phyloP scores from a whole-genome alignment of 2,329 filamentous ascomycete species.

The Colletotrichum costaricense region DNA sequence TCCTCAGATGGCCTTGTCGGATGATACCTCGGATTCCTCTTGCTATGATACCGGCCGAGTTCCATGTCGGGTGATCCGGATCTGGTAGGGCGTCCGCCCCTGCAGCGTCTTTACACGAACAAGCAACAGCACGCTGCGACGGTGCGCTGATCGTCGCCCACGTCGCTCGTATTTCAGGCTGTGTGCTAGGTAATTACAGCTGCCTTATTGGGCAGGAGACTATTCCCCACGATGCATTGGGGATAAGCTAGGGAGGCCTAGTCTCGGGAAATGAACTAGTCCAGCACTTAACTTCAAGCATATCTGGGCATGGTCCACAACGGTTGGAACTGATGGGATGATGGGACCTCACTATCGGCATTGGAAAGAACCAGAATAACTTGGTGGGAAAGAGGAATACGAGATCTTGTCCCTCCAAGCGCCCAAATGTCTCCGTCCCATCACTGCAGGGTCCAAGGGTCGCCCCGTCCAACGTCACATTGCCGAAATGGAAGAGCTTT shows the following conservation, averaged over 20 bases:
- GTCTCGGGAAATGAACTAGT: slow-evolving; percentile 23
- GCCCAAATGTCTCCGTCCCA: not conserved
- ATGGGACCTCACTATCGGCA: not conserved
- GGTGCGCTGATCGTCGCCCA: slow-evolving; percentile 13
- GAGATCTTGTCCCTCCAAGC: not conserved
- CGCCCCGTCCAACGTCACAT: slow-evolving; percentile 21
- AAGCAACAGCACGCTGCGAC: not conserved
- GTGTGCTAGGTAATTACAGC: slow-evolving; percentile 19
- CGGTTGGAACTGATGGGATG: slow-evolving; percentile 5
- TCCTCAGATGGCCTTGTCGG: not conserved
- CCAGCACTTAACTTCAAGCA: slow-evolving; percentile 18
- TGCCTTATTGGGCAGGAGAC: slow-evolving; percentile 27
- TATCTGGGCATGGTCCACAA: slow-evolving; percentile 19
- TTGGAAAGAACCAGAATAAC: not conserved
- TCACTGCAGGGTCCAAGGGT: slow-evolving; percentile 18
- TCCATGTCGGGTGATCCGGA: not conserved
- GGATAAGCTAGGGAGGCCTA: slow-evolving; percentile 23
- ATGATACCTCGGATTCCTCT: not conserved
- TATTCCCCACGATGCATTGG: slow-evolving; percentile 2
- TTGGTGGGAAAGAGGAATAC: slow-evolving; percentile 9
- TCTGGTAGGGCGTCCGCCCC: not conserved
- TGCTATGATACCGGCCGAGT: not conserved
- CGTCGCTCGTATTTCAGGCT: slow-evolving; percentile 19
- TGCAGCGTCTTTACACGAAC: not conserved
- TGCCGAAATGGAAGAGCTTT: not conserved